A percentile compares a stretch with the other conserved stretches of the same genome.
Conservation (phyloP, 257 asterid species). For the Salvia miltiorrhiza region DNA sequence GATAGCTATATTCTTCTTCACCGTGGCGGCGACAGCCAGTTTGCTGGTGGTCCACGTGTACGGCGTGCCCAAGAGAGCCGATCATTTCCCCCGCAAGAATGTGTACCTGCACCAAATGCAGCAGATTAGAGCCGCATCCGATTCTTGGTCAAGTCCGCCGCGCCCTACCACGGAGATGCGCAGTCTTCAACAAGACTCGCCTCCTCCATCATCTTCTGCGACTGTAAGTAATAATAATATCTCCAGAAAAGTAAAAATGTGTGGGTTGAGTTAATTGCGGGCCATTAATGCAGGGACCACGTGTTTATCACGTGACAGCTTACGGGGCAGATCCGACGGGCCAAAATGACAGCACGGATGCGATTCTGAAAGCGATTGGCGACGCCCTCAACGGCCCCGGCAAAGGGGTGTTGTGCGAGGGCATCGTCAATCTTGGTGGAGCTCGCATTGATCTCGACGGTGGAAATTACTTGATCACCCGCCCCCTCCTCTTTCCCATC, state of each 20-base stretch:
- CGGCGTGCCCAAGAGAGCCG: neutral
- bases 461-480: constrained; percentile 76
- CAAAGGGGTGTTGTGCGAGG: constrained; percentile 48
- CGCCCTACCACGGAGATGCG: neutral
- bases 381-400: constrained; percentile 65
- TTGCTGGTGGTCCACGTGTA: constrained; percentile 19
- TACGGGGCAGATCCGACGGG: constrained; percentile 95
- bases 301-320: constrained; percentile 56
- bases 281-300: constrained; percentile 29
- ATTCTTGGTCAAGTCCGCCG: neutral
- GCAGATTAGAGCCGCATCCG: constrained; percentile 20
- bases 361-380: constrained; percentile 52
- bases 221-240: too few species aligned
- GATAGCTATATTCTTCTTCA: constrained; percentile 16
- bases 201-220: constrained; percentile 7
- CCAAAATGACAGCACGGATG: constrained; percentile 61
- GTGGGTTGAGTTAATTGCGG: too few species aligned
- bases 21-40: constrained; percentile 6
- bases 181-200: constrained; percentile 20
- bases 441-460: constrained; percentile 78
- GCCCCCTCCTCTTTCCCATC: constrained; percentile 58
- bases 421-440: constrained; percentile 82
- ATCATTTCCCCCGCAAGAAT: neutral
- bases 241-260: too few species aligned
- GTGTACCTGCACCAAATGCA: constrained; percentile 12